phyloP scores from a whole-genome alignment of 257 asterid genomes.

The Solanum piurae region DNA sequence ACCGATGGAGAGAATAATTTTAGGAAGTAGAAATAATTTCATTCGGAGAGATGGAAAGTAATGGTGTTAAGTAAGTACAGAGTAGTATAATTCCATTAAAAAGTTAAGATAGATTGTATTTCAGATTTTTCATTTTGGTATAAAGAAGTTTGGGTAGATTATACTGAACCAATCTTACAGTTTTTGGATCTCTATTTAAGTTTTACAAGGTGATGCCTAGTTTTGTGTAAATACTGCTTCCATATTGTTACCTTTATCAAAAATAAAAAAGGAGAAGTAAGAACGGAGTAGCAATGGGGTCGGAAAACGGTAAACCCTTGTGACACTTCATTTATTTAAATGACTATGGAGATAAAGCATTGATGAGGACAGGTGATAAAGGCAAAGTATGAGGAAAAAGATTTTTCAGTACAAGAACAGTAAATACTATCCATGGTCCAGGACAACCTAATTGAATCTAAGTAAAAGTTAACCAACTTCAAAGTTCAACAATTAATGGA shows the following conservation, averaged over 20 bases:
- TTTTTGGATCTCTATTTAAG: not conserved
- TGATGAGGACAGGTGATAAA: not conserved
- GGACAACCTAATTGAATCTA: not conserved
- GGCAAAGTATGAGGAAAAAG: not conserved
- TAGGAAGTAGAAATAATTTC: not conserved
- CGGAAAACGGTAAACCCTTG: not conserved
- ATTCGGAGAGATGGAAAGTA: not conserved
- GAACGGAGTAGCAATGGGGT: not conserved
- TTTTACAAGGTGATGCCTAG: not conserved
- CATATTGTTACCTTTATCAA: not conserved
- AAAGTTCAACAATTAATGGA: not conserved
- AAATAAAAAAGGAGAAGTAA: not conserved
- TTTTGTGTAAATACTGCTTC: not conserved
- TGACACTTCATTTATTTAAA: not conserved
- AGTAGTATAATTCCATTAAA: not conserved
- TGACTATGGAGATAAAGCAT: not conserved
- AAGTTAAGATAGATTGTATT: not conserved
- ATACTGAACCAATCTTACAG: not conserved
- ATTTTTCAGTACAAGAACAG: not conserved
- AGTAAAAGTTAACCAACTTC: not conserved
- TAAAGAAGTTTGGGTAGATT: not conserved
- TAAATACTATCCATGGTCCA: not conserved
- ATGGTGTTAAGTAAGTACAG: not conserved
- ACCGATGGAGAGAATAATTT: not conserved
- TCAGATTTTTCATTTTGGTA: not conserved